A percentile compares a stretch with the other conserved stretches of the same genome.
Conservation (phyloP, 2,329 filamentous ascomycete species). For the Alternaria angustiovoidea region DNA sequence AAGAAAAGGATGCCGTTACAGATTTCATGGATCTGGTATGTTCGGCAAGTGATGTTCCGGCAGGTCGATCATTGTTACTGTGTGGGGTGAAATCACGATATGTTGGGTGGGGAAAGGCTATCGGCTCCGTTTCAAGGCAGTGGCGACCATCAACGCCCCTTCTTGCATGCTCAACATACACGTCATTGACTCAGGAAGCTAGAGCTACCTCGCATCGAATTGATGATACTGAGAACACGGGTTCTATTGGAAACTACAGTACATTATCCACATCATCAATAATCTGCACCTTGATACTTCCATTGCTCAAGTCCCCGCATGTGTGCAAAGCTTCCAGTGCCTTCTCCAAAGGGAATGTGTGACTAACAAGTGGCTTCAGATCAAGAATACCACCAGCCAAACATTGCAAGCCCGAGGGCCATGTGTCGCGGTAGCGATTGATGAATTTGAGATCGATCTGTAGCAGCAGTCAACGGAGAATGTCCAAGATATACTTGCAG, state of each 20-base stretch:
- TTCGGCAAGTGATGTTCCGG: not conserved
- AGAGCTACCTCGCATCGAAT: not conserved
- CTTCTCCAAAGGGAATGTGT: slow-evolving; percentile 68
- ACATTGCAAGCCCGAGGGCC: slow-evolving; percentile 70
- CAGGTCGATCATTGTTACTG: not conserved
- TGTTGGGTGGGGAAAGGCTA: not conserved
- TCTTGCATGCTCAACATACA: not conserved
- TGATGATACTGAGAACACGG: not conserved
- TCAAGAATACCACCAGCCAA: slow-evolving; percentile 68
- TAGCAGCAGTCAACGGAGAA: not conserved
- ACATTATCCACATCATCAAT: slow-evolving; percentile 55
- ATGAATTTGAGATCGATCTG: slow-evolving; percentile 74
- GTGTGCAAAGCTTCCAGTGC: slow-evolving; percentile 66
- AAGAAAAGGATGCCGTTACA: not conserved
- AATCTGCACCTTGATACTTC: slow-evolving; percentile 69
- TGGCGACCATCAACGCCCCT: not conserved
- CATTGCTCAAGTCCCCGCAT: slow-evolving; percentile 60
- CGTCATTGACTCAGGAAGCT: not conserved
- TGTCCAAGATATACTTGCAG: rapidly evolving
- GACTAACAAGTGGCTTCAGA: slow-evolving; percentile 69
- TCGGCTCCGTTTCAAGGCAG: not conserved
- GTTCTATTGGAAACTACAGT: slow-evolving; percentile 14
- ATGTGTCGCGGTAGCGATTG: slow-evolving; percentile 74
- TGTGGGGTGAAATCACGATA: not conserved
- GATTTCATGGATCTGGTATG: not conserved